Evolutionary conservation across 2,329 filamentous ascomycete genomes (phyloP), one percentile per base, ranked within the genome.

Genomic region (Periconia digitata): DNA sequence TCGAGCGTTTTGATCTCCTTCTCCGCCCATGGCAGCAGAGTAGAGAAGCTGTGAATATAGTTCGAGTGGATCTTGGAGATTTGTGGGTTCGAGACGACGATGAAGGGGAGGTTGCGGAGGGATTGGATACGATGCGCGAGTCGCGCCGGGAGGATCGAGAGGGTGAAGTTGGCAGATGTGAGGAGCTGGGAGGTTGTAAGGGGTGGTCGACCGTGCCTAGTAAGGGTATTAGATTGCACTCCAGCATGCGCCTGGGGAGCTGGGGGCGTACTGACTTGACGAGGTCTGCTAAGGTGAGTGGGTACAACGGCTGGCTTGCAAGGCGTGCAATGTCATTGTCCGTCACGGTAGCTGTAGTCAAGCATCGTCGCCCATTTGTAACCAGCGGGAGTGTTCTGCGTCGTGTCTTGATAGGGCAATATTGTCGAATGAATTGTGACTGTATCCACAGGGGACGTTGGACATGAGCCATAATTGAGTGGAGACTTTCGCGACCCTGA

Each of bases 31-130:
- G 92, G 92, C 3, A 97, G 82, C 15, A 99, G 80, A 1, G 91
- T 95, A 2, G 89, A 92, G 17, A 99, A 78, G 2, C 91, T 96
- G 72, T 96, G 92, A 38, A 95, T 79, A 72, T 99, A 99, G 73
- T 96, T 97, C 72, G 89, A 86, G 78, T 97, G 96, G 56, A 99
- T 99, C 63, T 87, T 86, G 21, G 87, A 89, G 59, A 99, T 91
- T 69, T 96, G 90, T 1, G 91, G 90, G 69, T 99, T 97, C n/a
- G 92, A 92, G 21, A 99, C 94, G 46, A 99, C 92, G 56, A 99
- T 97, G 72, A 92, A 99, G 0, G 94, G 94, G 8, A 99, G 83
- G 68, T 95, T 96, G 55, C 92, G 87, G 16, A 99, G 79, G 37
- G 91, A 90, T 70, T 96, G 89, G 56, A 99, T 95, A 47, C 94